These are phyloP conservation scores for Metschnikowia lachancei DNA, from an alignment of 805 yeast species.

Conservation along the genomic window DNA sequence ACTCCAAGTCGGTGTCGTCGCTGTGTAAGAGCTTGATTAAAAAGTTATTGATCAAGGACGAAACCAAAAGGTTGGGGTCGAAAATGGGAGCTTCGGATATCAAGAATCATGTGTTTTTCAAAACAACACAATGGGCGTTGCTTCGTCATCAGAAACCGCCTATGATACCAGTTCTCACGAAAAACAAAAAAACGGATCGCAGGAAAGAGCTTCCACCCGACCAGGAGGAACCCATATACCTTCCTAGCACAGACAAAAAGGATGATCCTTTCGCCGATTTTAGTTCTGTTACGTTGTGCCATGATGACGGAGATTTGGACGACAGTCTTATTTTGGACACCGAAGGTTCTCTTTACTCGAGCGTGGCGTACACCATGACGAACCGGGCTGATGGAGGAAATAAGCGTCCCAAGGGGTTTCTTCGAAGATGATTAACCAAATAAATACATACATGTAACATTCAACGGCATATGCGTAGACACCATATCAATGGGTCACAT, in stretches of 20 bases:
- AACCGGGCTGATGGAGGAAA: constrained; percentile 19
- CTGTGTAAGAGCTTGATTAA: constrained; percentile 76
- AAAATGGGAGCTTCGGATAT: constrained; percentile 94
- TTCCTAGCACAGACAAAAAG: constrained; percentile 26
- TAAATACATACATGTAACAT: neutral
- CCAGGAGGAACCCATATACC: constrained; percentile 11
- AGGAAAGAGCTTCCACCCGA: constrained; percentile 34
- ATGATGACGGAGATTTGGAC: constrained; percentile 51
- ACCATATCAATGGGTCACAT: neutral
- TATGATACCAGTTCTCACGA: constrained; percentile 76
- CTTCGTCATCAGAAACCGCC: constrained; percentile 93
- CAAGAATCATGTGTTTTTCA: constrained; percentile 87
- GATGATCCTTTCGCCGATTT: constrained; percentile 81
- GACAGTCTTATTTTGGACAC: constrained; percentile 46
- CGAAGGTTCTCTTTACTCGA: constrained; percentile 44
- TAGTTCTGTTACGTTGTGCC: constrained; percentile 82
- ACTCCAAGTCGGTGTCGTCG: constrained; percentile 61
- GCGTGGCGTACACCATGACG: constrained; percentile 57
- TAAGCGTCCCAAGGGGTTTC: constrained; percentile 29
- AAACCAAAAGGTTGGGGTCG: constrained; percentile 83
- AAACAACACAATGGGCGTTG: constrained; percentile 91
- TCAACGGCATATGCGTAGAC: neutral
- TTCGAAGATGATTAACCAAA: constrained; percentile 24
- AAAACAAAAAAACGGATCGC: constrained; percentile 23
- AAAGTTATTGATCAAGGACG: constrained; percentile 84